Evolutionary conservation across 1,284 basidiomycete genomes (phyloP).

Genomic region (Ceratobasidium papillatum): DNA sequence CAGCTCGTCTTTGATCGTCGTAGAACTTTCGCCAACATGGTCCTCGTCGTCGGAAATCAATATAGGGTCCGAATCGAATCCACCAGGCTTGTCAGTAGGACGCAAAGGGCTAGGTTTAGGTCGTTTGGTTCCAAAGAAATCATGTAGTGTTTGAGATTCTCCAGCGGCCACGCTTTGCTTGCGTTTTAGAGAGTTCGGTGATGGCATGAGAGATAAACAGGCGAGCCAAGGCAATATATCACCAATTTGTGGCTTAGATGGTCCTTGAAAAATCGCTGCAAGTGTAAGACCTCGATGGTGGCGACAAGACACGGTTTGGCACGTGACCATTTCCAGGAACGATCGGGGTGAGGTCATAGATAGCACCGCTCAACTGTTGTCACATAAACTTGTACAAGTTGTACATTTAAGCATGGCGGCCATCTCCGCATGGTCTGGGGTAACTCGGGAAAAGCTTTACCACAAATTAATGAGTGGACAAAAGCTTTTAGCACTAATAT

Average conservation of each 20-base stretch:
- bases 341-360: not conserved
- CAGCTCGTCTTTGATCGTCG: not conserved
- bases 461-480: no score
- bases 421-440: no score
- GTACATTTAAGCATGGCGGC: no score
- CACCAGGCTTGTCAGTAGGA: not conserved
- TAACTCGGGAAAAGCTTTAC: no score
- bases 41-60: constrained; percentile 32
- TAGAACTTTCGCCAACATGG: not conserved
- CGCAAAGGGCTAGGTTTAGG: not conserved
- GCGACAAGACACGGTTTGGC: not conserved
- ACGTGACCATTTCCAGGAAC: not conserved
- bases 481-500: no score
- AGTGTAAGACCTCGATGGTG: not conserved
- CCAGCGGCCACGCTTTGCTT: constrained; percentile 17
- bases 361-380: no score
- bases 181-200: constrained; percentile 2
- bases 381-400: no score
- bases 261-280: not conserved
- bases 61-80: not conserved
- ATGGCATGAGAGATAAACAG: constrained; percentile 1
- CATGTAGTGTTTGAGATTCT: not conserved
- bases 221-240: not conserved
- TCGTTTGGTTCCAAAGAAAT: constrained; percentile 30
- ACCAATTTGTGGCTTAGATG: not conserved